phyloP scores from a whole-genome alignment of 805 yeast genomes.

The Candida dajiaensis region DNA sequence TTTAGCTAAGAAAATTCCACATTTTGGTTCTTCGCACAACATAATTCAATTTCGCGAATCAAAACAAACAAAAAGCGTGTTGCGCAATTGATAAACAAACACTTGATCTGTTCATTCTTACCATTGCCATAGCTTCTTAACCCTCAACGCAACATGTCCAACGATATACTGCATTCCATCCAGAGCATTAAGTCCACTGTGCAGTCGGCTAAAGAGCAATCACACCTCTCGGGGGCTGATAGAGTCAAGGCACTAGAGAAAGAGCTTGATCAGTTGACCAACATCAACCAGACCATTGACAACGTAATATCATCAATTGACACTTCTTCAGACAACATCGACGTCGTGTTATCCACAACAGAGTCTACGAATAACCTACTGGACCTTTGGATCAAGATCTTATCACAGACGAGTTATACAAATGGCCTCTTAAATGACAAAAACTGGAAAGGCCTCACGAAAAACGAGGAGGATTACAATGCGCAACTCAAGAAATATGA shows the following conservation, averaged over 20 bases:
- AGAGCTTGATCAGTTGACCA: slow-evolving; percentile 19
- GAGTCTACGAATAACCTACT: slow-evolving; percentile 43
- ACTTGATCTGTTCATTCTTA: no score
- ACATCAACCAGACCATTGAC: slow-evolving; percentile 16
- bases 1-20: no score
- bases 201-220: slow-evolving; percentile 10
- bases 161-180: slow-evolving; percentile 4
- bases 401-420: slow-evolving; percentile 56
- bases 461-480: slow-evolving; percentile 20
- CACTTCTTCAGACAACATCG: slow-evolving; percentile 14
- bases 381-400: slow-evolving; percentile 55
- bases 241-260: slow-evolving; percentile 18
- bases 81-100: no score
- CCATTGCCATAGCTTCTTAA: no score
- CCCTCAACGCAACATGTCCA: slow-evolving; percentile 1
- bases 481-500: slow-evolving; percentile 23
- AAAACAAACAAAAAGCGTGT: no score
- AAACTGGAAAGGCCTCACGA: slow-evolving; percentile 33
- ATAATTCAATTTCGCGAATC: no score
- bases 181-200: slow-evolving; percentile 7
- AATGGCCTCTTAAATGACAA: slow-evolving; percentile 38
- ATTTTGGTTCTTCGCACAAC: no score
- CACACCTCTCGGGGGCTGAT: slow-evolving; percentile 12
- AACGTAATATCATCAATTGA: slow-evolving; percentile 18
- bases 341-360: slow-evolving; percentile 28